Evolutionary conservation across 768 basidiomycete species (phyloP), one percentile per base, ranked within the genome.

Genomic region (Agaricus sinodeliciosus): DNA sequence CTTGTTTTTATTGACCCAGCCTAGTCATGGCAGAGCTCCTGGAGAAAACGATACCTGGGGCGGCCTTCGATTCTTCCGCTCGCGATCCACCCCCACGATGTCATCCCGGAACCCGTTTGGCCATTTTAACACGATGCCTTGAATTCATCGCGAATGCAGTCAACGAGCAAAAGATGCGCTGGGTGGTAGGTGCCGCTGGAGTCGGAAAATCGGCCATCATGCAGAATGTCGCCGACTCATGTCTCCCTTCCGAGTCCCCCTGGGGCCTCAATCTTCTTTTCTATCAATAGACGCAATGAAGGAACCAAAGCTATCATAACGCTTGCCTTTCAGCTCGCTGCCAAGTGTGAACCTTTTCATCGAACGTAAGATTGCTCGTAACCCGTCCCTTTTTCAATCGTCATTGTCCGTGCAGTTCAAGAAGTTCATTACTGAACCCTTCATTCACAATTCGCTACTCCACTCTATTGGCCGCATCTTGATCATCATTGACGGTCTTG

Each of bases 401-500:
- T 54, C 53, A 2, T 35, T 56, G 1, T 11, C 9, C 2, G 37
- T 43, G 2, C 63, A 65, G 35, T 26, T 60, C 13, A 22, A 53
- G 3, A 7, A 48, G 1, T 47, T 63, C 9, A 37, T 63, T 8
- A 34, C 57, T 8, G 34, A 57, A 16, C 54, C 60, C 3, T 43
- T 60, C 16, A 12, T 22, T 3, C 9, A 16, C 4, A 6, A 15
- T 9, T n/a, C 3, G 6, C 15, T 12, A 15, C 9, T 9, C 22
- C 34, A 15, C 7, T 25, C 9, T 15, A 22, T 22, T 19, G 13
- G 27, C 27, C 8, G 13, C 7, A 9, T 12, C 3, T 18, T 9
- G 13, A 61, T 22, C 59, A 63, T 18, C 2, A 27, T 51, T 16
- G 67, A 68, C 49, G 66, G 64, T 1, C 51, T 68, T 2, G 67